Base-by-base conservation (phyloP, 192 early-diverging fungal species). In the Backusella mclennaniae region DNA sequence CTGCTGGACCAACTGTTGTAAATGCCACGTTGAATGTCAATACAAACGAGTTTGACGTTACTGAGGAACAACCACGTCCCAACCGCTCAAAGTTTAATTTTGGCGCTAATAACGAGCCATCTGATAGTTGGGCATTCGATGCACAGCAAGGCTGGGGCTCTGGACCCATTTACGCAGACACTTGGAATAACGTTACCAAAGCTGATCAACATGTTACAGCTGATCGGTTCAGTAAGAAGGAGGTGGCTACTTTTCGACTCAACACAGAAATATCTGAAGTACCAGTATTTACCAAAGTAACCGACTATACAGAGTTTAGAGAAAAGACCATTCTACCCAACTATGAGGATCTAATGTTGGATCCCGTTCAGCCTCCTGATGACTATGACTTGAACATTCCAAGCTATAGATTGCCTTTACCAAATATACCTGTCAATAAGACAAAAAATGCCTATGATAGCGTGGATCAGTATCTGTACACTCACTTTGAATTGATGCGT, bases 401-500 rank as follows among this genome's bases (percentile, higher is more conserved):
- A n/a, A 38, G 26, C 26, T 35, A 56, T 52, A 29, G 35, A 56
- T 17, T 14, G 5, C 66, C 67, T 6, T n/a, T 83, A 23, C 84
- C 85, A 8, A 77, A 84, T 12, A 75, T 88, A n/a, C 83, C 86
- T 1, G 63, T 85, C n/a, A 89, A 89, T 71, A 78, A 77, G 31
- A 66, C 77, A 8, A 74, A 82, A 35, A 76, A 52, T 9, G 73
- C 83, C 11, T 88, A 90, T 31, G 79, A 85, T 17, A 80, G 77
- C 6, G 77, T 83, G 0, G 86, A 90, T 5, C 74, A 87, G 56
- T 90, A 90, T 73, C 70, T 88, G 0, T 73, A 83, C 46, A 88
- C 89, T 0, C 89, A 88, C 49, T 88, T 84, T 67, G 70, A 66
- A 33, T 74, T 90, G 26, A 78, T 90, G 66, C 84, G 87, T 14